phyloP scores from a whole-genome alignment of 1,139 yeast species.

The Geotrichum citri-aurantii region DNA sequence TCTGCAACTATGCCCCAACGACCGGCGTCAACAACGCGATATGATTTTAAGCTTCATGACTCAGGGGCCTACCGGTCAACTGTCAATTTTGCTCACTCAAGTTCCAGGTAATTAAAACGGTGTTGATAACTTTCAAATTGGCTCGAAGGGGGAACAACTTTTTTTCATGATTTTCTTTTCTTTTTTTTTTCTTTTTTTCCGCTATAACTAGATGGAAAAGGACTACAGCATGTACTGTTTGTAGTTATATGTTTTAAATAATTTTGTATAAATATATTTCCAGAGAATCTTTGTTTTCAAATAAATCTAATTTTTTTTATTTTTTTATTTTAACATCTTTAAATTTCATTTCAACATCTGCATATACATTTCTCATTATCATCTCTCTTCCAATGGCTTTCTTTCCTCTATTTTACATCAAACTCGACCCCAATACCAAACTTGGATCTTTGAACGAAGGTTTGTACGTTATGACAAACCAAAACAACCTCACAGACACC shows the following conservation, averaged over 20 bases:
- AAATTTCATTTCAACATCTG: not conserved
- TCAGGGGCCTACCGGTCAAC: not conserved
- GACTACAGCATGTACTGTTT: not conserved
- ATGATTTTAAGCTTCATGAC: not conserved
- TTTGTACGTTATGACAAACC: slow-evolving; percentile 18
- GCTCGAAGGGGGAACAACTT: not conserved
- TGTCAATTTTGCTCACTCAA: not conserved
- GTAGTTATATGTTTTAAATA: not conserved
- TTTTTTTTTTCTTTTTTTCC: not conserved
- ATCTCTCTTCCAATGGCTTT: slow-evolving; percentile 11
- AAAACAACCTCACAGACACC: slow-evolving; percentile 13
- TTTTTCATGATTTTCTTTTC: not conserved
- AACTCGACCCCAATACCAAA: slow-evolving; percentile 15
- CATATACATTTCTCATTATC: not conserved
- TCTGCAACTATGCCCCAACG: not conserved
- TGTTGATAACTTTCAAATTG: not conserved
- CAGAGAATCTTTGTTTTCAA: not conserved
- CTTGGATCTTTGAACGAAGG: slow-evolving; percentile 18
- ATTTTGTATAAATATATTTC: not conserved
- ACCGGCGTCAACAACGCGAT: not conserved
- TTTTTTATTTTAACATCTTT: not conserved
- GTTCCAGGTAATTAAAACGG: not conserved
- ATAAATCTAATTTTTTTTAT: not conserved
- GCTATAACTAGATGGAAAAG: not conserved
- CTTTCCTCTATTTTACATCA: slow-evolving; percentile 17